Evolutionary conservation across 2,329 filamentous ascomycete species (phyloP), one percentile per base, ranked within the genome.

Genomic region (Sodiomyces alkalinus): DNA sequence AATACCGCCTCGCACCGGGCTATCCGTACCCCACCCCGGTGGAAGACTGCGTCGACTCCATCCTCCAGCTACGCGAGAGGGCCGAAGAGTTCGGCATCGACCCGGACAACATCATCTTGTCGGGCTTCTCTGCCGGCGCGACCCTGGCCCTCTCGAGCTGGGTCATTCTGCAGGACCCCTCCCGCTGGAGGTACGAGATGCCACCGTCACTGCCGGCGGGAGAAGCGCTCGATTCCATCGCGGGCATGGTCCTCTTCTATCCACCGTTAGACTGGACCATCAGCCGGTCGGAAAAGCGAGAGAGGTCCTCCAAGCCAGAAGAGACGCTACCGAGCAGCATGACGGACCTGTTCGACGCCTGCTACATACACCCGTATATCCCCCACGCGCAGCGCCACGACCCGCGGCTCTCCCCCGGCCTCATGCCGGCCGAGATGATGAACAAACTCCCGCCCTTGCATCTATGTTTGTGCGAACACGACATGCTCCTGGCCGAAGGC

Each of bases 1-100:
- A 76, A 40, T 80, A 80, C 44, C 64, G 75, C n/a, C 60, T 78
- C 3, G 72, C 74, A 0, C 75, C 75, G 1, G 65, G 68, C 40
- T 57, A 66, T 37, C 72, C 72, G 0, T 78, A 75, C 42, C 74
- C 74, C 1, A 66, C 64, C 1, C 64, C 71, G 0, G 61, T 79
- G 1, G 71, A 80, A 38, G 75, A 80, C 43, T 68, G 68, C 23
- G 66, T 69, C 17, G 73, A 77, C 35, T 68, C 72, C 1, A 46
- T 79, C 7, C 43, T 74, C n/a, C 74, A 75, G 44, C 55, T 79
- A 17, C 58, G 63, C 24, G 51, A 56, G 2, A 58, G 71, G 30
- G 68, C 70, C 1, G 52, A 55, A 17, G 64, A 73, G 25, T 60
- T 76, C 24, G 57, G 61, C 21, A 58, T 79, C 29, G 68, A 78